phyloP scores from a whole-genome alignment of 2,329 filamentous ascomycete species.

The Trichophyton rubrum region DNA sequence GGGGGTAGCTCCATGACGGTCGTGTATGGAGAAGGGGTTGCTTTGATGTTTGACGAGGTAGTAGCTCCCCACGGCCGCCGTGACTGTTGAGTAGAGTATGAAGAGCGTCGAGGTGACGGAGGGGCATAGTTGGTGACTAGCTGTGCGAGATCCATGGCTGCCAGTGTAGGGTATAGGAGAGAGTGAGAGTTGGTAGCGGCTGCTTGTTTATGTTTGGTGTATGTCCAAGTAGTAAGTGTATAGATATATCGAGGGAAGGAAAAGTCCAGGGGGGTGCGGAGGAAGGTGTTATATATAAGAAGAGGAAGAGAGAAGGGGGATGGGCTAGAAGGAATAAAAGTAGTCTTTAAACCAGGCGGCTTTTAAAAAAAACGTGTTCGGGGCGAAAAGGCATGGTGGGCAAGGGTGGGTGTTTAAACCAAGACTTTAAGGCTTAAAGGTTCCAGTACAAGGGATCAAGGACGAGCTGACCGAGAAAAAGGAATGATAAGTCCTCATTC shows the following conservation, averaged over 20 bases:
- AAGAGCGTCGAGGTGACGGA: background rate
- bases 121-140: slow-evolving; percentile 8
- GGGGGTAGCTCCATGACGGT: slow-evolving; percentile 18
- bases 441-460: slow-evolving; percentile 7
- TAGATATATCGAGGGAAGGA: too few species aligned
- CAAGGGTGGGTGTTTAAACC: slow-evolving; percentile 3
- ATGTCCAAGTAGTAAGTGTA: too few species aligned
- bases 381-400: background rate
- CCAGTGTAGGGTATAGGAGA: background rate
- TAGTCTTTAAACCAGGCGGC: background rate
- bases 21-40: slow-evolving; percentile 15
- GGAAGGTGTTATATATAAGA: background rate
- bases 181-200: background rate
- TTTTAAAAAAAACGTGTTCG: slow-evolving; percentile 1
- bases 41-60: background rate
- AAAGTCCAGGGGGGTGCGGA: background rate
- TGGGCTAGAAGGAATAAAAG: slow-evolving; percentile 2
- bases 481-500: background rate
- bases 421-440: slow-evolving; percentile 4
- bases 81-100: slow-evolving; percentile 4
- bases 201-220: too few species aligned
- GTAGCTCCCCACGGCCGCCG: background rate
- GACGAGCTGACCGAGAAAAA: slow-evolving; percentile 2
- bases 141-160: slow-evolving; percentile 11
- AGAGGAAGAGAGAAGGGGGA: background rate